Conservation (phyloP, 139 green algal genomes). For the Closterium sp. region DNA sequence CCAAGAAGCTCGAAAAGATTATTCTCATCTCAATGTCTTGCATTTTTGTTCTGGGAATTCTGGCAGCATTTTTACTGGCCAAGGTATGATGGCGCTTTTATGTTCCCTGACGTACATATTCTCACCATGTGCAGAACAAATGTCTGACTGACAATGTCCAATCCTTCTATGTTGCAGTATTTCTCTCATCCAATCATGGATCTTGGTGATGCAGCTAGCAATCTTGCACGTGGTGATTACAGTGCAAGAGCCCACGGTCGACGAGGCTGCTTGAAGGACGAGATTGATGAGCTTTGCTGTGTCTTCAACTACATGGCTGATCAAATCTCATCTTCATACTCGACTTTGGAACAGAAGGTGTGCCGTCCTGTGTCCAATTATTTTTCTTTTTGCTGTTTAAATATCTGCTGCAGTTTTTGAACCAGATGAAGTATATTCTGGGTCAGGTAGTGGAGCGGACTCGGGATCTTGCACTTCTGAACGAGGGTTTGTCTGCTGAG, state of each 20-base stretch:
- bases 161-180: not conserved
- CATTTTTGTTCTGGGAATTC: not conserved
- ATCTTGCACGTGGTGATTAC: not conserved
- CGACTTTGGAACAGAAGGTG: conserved; percentile 31
- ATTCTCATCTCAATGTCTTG: not conserved
- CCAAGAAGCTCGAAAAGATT: not conserved
- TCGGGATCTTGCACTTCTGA: not conserved
- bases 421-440: not conserved
- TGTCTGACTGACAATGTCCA: not conserved
- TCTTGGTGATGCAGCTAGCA: not conserved
- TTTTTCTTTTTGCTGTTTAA: not conserved
- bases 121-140: too few species aligned
- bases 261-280: conserved; percentile 1
- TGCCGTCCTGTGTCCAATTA: not conserved
- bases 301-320: conserved; percentile 44
- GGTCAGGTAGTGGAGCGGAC: conserved; percentile 12
- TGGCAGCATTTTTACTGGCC: not conserved
- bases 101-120: not conserved
- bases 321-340: conserved; percentile 11
- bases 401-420: not conserved
- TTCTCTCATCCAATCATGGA: not conserved
- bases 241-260: not conserved
- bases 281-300: conserved; percentile 23
- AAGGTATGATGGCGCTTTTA: not conserved
- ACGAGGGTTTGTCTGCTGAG: not conserved